A percentile compares a stretch with the other conserved stretches of the same genome.
These are phyloP conservation scores for Saccharomyces hybrid DNA, from an alignment of 1,139 yeast genomes.

Conservation along the genomic window DNA sequence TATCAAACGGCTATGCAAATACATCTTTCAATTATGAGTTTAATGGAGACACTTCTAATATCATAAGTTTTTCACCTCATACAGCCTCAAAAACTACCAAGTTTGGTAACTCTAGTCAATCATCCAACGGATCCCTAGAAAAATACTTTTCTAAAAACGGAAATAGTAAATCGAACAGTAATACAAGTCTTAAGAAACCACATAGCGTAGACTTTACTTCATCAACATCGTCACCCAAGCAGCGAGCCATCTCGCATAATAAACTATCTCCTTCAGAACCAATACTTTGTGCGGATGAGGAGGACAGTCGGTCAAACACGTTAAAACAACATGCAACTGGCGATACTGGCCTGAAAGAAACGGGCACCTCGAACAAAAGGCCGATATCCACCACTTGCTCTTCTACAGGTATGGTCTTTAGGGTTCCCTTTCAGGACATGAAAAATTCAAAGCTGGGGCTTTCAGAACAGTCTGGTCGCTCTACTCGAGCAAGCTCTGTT, in stretches of 20 bases:
- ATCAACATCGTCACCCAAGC: background rate
- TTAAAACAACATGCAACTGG: background rate
- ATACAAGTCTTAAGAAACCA: background rate
- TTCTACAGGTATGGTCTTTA: constrained; percentile 35
- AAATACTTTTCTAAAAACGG: constrained; percentile 9
- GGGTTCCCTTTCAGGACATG: constrained; percentile 54
- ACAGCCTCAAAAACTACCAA: constrained; percentile 6
- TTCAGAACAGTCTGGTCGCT: background rate
- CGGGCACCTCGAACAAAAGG: background rate
- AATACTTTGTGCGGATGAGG: background rate
- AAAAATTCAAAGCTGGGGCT: background rate
- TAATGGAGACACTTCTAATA: constrained; percentile 11
- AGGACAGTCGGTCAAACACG: background rate
- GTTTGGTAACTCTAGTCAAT: constrained; percentile 6
- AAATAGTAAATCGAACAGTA: background rate
- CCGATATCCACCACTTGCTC: constrained; percentile 21
- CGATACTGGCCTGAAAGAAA: background rate
- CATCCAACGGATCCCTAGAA: constrained; percentile 31
- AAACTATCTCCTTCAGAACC: background rate
- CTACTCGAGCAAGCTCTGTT: background rate
- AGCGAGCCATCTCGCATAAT: background rate
- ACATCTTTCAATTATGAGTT: constrained; percentile 22
- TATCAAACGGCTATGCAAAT: constrained; percentile 54
- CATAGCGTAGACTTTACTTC: background rate
- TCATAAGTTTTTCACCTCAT: constrained; percentile 11